Conservation (phyloP, 106 monocot species). For the Cymbidium sinense region DNA sequence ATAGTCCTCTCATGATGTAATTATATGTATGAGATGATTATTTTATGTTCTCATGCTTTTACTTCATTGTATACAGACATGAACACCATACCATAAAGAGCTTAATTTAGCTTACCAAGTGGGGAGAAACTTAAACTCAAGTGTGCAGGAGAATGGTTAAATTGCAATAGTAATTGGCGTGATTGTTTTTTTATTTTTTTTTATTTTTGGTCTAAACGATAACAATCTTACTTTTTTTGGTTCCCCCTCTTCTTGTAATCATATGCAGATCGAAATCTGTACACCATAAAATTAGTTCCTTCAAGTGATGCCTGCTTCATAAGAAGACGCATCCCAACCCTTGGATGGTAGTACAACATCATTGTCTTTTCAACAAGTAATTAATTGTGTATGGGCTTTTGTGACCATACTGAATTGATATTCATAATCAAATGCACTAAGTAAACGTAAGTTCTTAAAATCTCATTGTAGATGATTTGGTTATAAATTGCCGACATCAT, state of each 20-base stretch:
- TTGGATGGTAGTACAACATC: conserved; percentile 86
- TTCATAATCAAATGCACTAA: no score
- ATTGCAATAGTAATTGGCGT: not conserved
- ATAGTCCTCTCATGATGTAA: no score
- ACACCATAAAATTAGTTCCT: conserved; percentile 60
- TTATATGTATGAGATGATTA: not conserved
- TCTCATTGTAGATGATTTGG: not conserved
- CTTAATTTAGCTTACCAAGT: conserved; percentile 32
- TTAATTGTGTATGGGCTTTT: not conserved
- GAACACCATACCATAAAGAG: conserved; percentile 73
- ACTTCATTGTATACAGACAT: conserved; percentile 30
- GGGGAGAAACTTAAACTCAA: conserved; percentile 22
- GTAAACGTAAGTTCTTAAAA: not conserved
- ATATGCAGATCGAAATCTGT: conserved; percentile 70
- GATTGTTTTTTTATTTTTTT: not conserved
- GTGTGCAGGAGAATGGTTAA: conserved; percentile 51
- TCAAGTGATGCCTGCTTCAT: conserved; percentile 64
- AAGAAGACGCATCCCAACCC: conserved; percentile 66
- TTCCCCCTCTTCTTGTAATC: not conserved
- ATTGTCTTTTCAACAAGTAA: conserved; percentile 84
- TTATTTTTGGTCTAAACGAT: not conserved
- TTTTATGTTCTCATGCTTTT: not conserved
- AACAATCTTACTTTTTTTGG: no score
- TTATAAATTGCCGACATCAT: not conserved
- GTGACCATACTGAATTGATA: no score